These are phyloP conservation scores for Solanum piurae DNA, from an alignment of 257 asterid species.

Conservation along the genomic window DNA sequence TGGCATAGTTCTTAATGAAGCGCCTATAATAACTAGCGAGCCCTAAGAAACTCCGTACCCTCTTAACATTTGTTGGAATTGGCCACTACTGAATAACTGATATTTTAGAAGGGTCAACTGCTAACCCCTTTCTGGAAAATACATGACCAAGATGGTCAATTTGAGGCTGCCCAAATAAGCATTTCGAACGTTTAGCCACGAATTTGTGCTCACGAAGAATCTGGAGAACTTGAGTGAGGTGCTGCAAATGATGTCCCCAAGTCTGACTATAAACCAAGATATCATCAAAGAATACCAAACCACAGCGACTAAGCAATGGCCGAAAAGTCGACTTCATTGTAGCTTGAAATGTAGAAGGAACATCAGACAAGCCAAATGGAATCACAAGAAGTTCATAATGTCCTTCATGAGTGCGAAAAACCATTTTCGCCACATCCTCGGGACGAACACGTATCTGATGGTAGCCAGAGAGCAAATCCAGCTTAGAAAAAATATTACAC, in stretches of 20 bases:
- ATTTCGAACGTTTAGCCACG: background rate
- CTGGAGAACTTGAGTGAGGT: background rate
- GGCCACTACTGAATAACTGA: background rate
- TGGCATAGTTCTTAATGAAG: background rate
- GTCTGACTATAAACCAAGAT: background rate
- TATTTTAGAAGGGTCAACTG: background rate
- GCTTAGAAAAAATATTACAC: too few species aligned
- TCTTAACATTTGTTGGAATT: background rate
- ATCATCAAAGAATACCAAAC: background rate
- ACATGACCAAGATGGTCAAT: background rate
- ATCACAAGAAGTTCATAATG: too few species aligned
- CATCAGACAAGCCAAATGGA: background rate
- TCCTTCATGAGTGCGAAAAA: background rate
- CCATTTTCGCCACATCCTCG: background rate
- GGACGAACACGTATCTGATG: background rate
- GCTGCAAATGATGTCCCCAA: background rate
- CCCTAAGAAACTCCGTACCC: background rate
- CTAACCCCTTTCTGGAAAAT: background rate
- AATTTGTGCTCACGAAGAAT: background rate
- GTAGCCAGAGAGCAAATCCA: too few species aligned
- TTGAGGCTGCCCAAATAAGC: background rate
- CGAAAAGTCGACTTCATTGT: too few species aligned
- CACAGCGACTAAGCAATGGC: background rate
- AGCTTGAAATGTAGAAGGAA: too few species aligned
- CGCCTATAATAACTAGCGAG: background rate